Percentiles rank a stretch among this genome's conserved stretches.
Conservation (phyloP, 2,329 filamentous ascomycete species). For the Lachnellula subtilissima region DNA sequence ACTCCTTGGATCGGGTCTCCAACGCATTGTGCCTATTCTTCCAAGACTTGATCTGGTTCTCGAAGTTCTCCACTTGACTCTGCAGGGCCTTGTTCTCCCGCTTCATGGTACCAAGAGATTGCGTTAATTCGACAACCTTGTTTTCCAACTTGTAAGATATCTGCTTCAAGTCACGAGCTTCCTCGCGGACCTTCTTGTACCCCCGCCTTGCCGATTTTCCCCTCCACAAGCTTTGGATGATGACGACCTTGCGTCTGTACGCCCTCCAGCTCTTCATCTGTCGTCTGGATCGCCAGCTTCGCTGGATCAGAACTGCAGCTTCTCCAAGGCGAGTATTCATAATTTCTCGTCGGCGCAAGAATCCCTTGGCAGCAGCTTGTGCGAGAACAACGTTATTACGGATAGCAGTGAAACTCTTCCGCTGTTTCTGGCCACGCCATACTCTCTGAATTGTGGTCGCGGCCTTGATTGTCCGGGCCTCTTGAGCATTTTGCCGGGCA, state of each 20-base stretch:
- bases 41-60: constrained; percentile 93
- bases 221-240: constrained; percentile 91
- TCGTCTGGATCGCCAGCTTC: constrained; percentile 77
- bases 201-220: constrained; percentile 73
- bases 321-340: constrained; percentile 92
- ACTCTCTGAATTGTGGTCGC: constrained; percentile 93
- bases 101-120: constrained; percentile 87
- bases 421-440: constrained; percentile 89
- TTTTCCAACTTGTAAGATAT: constrained; percentile 99
- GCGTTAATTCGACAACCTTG: constrained; percentile 97
- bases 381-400: constrained; percentile 81
- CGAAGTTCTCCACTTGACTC: constrained; percentile 90
- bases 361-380: constrained; percentile 88
- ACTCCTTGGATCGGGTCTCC: constrained; percentile 84
- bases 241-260: constrained; percentile 82
- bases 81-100: constrained; percentile 87
- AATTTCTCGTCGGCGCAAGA: constrained; percentile 82
- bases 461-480: constrained; percentile 76
- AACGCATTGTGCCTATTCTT: constrained; percentile 86
- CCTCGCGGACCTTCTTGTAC: constrained; percentile 90
- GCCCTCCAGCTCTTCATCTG: constrained; percentile 78
- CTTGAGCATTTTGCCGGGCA: constrained; percentile 71
- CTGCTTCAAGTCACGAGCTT: constrained; percentile 96
- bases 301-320: constrained; percentile 84
- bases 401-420: constrained; percentile 72